Evolutionary conservation across 352 stramenopile species (phyloP).

Genomic region (Hyaloperonospora arabidopsidis): DNA sequence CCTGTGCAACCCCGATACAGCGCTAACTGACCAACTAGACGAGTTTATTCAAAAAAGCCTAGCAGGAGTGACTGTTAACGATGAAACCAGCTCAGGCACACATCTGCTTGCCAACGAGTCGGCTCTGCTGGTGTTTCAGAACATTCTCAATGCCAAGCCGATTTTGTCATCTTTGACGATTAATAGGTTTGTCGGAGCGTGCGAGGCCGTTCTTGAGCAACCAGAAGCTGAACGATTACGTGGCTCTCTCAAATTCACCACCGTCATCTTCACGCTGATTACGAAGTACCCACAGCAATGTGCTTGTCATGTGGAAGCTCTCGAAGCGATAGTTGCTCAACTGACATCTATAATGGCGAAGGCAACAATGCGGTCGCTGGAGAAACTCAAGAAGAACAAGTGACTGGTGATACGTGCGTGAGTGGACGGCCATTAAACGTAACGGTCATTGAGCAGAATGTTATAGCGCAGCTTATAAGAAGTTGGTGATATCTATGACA

Average conservation of each 20-base stretch:
- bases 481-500: not conserved
- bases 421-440: not conserved
- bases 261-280: constrained; percentile 55
- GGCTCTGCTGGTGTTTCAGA: constrained; percentile 65
- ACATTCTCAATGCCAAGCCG: constrained; percentile 56
- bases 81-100: constrained; percentile 2
- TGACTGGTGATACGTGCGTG: constrained; percentile 4
- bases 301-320: constrained; percentile 30
- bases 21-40: constrained; percentile 45
- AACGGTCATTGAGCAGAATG: not conserved
- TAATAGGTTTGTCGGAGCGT: constrained; percentile 39
- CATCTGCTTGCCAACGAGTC: constrained; percentile 59
- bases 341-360: constrained; percentile 57
- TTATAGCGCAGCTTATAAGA: not conserved
- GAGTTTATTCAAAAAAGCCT: constrained; percentile 35
- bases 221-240: constrained; percentile 23
- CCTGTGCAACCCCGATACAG: constrained; percentile 36
- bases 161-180: constrained; percentile 36
- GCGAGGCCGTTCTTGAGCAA: constrained; percentile 35
- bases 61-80: not conserved
- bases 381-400: constrained; percentile 45
- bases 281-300: constrained; percentile 55
- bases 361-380: constrained; percentile 54
- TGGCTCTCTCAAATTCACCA: constrained; percentile 53
- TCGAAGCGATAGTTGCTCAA: constrained; percentile 37